phyloP scores from a whole-genome alignment of 208 protist species.

The Leptomonas pyrrhocoris region DNA sequence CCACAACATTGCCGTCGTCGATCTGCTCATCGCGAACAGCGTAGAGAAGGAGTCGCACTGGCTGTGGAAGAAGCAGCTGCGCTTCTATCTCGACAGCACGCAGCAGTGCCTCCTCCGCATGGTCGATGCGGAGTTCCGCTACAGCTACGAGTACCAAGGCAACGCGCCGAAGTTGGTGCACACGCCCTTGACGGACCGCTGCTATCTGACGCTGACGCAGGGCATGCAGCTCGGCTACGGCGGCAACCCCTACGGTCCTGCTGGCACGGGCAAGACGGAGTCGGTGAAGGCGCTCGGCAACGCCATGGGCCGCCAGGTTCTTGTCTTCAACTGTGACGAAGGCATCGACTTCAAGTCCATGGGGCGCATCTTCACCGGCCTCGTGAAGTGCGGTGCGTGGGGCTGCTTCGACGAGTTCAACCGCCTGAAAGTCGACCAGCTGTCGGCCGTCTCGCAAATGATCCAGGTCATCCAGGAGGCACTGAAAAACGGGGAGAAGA shows the following conservation, averaged over 20 bases:
- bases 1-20: slow-evolving; percentile 97
- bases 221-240: slow-evolving; percentile 98
- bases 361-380: slow-evolving; percentile 98
- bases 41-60: slow-evolving; percentile 90
- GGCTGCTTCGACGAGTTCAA: slow-evolving; percentile 99
- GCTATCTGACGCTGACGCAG: slow-evolving; percentile 98
- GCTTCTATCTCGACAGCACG: slow-evolving; percentile 90
- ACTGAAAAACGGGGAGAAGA: slow-evolving; percentile 90
- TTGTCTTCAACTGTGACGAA: slow-evolving; percentile 99
- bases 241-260: slow-evolving; percentile 98
- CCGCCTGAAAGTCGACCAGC: slow-evolving; percentile 97
- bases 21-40: slow-evolving; percentile 81
- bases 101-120: slow-evolving; percentile 89
- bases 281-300: slow-evolving; percentile 98
- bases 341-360: slow-evolving; percentile 99
- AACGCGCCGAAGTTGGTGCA: slow-evolving; percentile 98
- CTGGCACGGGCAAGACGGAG: slow-evolving; percentile 99
- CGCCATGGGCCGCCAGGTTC: slow-evolving; percentile 96
- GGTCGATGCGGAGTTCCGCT: slow-evolving; percentile 95
- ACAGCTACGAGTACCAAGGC: slow-evolving; percentile 99
- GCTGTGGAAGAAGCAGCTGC: slow-evolving; percentile 97
- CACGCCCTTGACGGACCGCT: slow-evolving; percentile 98
- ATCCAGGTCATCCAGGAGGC: slow-evolving; percentile 99
- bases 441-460: slow-evolving; percentile 98
- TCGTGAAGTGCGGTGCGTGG: slow-evolving; percentile 99